These are phyloP conservation scores for Parvularia atlantis DNA, from an alignment of 78 protist species.

Conservation along the genomic window DNA sequence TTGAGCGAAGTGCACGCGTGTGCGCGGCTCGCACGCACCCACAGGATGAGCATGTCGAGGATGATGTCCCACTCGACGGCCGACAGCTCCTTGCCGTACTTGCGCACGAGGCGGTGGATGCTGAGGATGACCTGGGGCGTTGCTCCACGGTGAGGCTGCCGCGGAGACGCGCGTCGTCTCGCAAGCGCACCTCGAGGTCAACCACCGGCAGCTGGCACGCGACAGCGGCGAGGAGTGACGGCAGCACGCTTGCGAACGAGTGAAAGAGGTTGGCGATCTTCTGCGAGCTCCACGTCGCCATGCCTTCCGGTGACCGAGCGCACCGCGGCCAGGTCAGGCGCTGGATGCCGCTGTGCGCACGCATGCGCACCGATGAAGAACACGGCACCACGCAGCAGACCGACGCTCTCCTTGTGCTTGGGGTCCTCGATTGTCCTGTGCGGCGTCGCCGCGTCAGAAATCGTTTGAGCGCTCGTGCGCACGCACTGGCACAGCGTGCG, in stretches of 20 bases:
- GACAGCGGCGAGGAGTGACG: background rate
- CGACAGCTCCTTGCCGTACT: background rate
- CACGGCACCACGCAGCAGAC: constrained; percentile 9
- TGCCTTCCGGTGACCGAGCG: too few relatives aligned
- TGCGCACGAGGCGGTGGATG: background rate
- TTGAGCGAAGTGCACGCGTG: too few relatives aligned
- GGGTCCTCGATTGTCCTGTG: background rate
- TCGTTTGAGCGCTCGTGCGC: background rate
- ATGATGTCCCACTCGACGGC: constrained; percentile 11
- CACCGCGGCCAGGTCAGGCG: too few relatives aligned
- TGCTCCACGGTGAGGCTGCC: background rate
- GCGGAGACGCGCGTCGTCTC: background rate
- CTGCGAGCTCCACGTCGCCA: constrained; percentile 10
- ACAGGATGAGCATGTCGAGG: background rate
- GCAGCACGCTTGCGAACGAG: background rate
- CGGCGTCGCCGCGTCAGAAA: background rate
- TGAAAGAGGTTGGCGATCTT: background rate
- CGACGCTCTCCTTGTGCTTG: background rate
- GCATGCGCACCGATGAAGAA: too few relatives aligned
- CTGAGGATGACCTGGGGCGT: background rate
- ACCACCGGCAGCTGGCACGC: constrained; percentile 1
- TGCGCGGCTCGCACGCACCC: too few relatives aligned
- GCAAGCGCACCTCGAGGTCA: background rate
- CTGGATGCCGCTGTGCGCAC: too few relatives aligned
- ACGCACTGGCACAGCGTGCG: background rate